Conservation (phyloP, 352 stramenopile genomes). For the Phytophthora litchii region DNA sequence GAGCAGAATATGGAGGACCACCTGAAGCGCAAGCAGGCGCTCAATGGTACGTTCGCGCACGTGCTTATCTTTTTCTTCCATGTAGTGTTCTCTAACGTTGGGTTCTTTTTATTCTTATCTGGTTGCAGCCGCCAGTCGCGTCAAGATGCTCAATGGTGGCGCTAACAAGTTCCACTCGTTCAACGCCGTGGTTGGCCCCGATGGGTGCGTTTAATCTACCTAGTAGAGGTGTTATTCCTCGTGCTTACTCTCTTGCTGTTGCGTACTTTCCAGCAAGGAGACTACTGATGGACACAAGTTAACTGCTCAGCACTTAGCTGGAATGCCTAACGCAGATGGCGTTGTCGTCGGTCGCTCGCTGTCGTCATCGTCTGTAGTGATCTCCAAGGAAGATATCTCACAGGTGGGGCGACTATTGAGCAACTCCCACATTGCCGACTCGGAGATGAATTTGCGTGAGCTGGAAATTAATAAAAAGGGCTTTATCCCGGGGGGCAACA, state of each 20-base stretch:
- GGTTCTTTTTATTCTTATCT: conserved; percentile 9
- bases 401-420: conserved; percentile 66
- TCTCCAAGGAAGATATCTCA: conserved; percentile 85
- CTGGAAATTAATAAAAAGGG: conserved; percentile 82
- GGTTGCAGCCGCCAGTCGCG: conserved; percentile 54
- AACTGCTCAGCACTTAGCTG: conserved; percentile 38
- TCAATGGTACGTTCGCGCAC: conserved; percentile 51
- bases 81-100: conserved; percentile 10
- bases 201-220: conserved; percentile 28
- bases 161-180: conserved; percentile 80
- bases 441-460: conserved; percentile 76
- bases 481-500: conserved; percentile 35
- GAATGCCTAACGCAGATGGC: conserved; percentile 41
- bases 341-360: conserved; percentile 46
- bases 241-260: conserved; percentile 10
- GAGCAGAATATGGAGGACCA: conserved; percentile 70
- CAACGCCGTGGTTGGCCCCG: conserved; percentile 59
- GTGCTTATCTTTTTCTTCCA: conserved; percentile 5
- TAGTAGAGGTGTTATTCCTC: not conserved
- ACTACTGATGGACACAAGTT: conserved; percentile 41
- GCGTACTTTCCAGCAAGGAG: conserved; percentile 46
- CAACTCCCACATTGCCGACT: conserved; percentile 84
- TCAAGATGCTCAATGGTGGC: conserved; percentile 70
- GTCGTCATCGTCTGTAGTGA: conserved; percentile 74
- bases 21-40: conserved; percentile 74